Evolutionary conservation across 768 basidiomycete species (phyloP).

Genomic region (Megacollybia marginata): DNA sequence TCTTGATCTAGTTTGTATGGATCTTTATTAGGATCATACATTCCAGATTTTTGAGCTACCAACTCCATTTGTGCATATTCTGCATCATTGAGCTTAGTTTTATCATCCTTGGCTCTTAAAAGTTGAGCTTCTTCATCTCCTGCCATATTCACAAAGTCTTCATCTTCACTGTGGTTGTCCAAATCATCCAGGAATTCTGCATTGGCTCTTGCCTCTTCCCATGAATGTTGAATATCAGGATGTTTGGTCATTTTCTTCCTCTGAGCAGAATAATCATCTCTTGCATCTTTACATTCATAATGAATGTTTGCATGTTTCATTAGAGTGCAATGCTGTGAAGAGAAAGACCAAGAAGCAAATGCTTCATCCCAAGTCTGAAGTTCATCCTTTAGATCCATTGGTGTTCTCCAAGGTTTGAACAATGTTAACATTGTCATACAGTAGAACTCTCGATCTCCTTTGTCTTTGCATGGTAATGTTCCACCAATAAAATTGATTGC

Average conservation of each 20-base stretch:
- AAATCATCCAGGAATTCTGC: background rate
- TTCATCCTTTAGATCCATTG: background rate
- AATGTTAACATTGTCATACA: slow-evolving; percentile 6
- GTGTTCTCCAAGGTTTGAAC: slow-evolving; percentile 9
- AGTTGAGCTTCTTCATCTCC: background rate
- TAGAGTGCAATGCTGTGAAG: background rate
- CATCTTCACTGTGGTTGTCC: background rate
- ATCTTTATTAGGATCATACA: too few species aligned
- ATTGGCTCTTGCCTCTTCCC: background rate
- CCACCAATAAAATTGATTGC: slow-evolving; percentile 7
- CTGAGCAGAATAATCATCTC: slow-evolving; percentile 12
- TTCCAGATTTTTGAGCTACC: too few species aligned
- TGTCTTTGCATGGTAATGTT: slow-evolving; percentile 8
- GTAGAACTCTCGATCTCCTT: slow-evolving; percentile 10
- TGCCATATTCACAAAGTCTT: background rate
- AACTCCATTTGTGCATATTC: too few species aligned
- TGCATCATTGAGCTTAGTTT: background rate
- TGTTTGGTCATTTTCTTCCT: background rate
- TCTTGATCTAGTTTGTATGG: too few species aligned
- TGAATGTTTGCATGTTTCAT: slow-evolving; percentile 8
- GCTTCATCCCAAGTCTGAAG: slow-evolving; percentile 1
- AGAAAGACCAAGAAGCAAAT: slow-evolving; percentile 2
- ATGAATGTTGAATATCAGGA: background rate
- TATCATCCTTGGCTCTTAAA: too few species aligned
- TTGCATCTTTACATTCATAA: slow-evolving; percentile 16